These are phyloP conservation scores for Skeletonema grethae DNA, from an alignment of 108 stramenopile genomes.

Conservation along the genomic window DNA sequence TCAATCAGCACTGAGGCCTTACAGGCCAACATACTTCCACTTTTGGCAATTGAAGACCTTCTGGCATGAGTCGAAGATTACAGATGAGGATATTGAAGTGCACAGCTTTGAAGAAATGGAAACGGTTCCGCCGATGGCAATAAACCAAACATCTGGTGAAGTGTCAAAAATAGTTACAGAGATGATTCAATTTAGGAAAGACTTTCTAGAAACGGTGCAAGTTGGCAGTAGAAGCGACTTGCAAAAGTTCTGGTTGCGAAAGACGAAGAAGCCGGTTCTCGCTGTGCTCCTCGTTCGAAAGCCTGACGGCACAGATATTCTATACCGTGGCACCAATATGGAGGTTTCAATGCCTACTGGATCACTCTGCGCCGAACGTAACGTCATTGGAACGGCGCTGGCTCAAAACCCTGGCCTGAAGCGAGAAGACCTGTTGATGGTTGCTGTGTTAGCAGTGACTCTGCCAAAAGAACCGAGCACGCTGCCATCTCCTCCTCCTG, in stretches of 20 bases:
- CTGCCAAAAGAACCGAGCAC: conserved; percentile 38
- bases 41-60: conserved; percentile 95
- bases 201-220: conserved; percentile 62
- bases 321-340: conserved; percentile 97
- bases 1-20: conserved; percentile 90
- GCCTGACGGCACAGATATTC: conserved; percentile 50
- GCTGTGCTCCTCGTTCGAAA: conserved; percentile 91
- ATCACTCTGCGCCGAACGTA: conserved; percentile 96
- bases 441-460: conserved; percentile 87
- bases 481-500: conserved; percentile 20
- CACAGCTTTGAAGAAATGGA: conserved; percentile 93
- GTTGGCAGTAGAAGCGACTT: conserved; percentile 74
- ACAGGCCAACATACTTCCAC: conserved; percentile 93
- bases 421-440: conserved; percentile 76
- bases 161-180: conserved; percentile 78
- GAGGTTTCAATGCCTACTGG: conserved; percentile 98
- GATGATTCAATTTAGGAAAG: conserved; percentile 80
- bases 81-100: conserved; percentile 90
- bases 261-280: conserved; percentile 95
- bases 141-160: conserved; percentile 45
- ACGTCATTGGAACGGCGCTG: conserved; percentile 93
- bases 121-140: conserved; percentile 84
- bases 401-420: conserved; percentile 78
- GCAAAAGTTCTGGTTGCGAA: conserved; percentile 92
- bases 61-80: conserved; percentile 92